phyloP scores from a whole-genome alignment of 306 rosid genomes.

The Clitoria ternatea region DNA sequence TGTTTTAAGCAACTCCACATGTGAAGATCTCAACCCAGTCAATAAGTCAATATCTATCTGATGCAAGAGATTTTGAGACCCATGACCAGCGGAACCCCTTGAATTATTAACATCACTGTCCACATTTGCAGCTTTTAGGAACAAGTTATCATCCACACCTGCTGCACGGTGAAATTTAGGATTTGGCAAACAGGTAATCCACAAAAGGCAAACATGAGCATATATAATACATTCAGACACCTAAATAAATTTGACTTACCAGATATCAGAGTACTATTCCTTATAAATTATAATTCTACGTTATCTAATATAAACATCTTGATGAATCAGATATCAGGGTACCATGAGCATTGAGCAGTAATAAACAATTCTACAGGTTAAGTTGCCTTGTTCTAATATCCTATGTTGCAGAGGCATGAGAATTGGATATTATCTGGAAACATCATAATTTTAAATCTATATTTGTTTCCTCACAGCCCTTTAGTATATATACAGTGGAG shows the following conservation, averaged over 20 bases:
- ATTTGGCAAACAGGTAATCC: background rate
- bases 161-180: conserved; percentile 23
- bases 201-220: background rate
- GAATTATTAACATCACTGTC: conserved; percentile 44
- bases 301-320: background rate
- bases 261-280: background rate
- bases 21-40: conserved; percentile 42
- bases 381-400: background rate
- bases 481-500: too few relatives aligned
- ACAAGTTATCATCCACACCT: conserved; percentile 61
- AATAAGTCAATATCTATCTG: conserved; percentile 47
- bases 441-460: too few relatives aligned
- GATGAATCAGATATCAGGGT: background rate
- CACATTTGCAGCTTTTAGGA: conserved; percentile 35
- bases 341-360: background rate
- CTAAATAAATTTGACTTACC: background rate
- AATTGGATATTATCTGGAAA: too few relatives aligned
- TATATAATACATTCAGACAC: background rate
- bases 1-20: conserved; percentile 50
- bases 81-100: conserved; percentile 44
- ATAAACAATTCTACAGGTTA: background rate
- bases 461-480: too few relatives aligned
- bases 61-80: conserved; percentile 51
- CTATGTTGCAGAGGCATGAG: too few relatives aligned
- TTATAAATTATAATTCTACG: background rate